phyloP scores from a whole-genome alignment of 306 rosid species.

The Castanopsis chinensis region DNA sequence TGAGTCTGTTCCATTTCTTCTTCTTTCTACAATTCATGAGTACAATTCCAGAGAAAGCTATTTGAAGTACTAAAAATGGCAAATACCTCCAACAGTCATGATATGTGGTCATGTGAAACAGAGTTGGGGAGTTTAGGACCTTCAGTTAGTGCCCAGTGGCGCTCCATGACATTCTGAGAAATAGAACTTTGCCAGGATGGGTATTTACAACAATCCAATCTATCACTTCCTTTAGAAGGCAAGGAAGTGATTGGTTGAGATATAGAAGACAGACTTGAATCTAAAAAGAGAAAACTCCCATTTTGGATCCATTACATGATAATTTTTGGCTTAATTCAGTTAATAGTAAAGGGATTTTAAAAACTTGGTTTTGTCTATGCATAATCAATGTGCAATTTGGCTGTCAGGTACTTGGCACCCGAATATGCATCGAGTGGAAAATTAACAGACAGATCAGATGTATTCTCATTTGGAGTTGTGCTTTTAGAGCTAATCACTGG shows the following conservation, averaged over 20 bases:
- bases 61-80: not conserved
- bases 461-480: slow-evolving; percentile 91
- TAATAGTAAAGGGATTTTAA: not conserved
- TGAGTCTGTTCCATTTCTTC: not conserved
- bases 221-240: not conserved
- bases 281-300: not conserved
- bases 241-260: not conserved
- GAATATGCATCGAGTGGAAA: slow-evolving; percentile 97
- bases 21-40: not conserved
- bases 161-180: not conserved
- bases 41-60: not conserved
- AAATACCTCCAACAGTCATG: not conserved
- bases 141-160: not conserved
- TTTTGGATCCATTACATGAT: not conserved
- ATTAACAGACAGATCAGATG: slow-evolving; percentile 92
- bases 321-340: not conserved
- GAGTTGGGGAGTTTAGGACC: not conserved
- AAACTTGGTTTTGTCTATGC: not conserved
- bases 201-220: not conserved
- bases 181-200: not conserved
- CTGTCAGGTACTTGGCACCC: slow-evolving; percentile 88
- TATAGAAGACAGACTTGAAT: not conserved
- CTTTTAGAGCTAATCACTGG: slow-evolving; percentile 91
- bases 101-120: not conserved
- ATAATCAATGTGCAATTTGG: slow-evolving; percentile 16